Conservation (phyloP, 2,329 filamentous ascomycete genomes). For the Fusarium sp. region DNA sequence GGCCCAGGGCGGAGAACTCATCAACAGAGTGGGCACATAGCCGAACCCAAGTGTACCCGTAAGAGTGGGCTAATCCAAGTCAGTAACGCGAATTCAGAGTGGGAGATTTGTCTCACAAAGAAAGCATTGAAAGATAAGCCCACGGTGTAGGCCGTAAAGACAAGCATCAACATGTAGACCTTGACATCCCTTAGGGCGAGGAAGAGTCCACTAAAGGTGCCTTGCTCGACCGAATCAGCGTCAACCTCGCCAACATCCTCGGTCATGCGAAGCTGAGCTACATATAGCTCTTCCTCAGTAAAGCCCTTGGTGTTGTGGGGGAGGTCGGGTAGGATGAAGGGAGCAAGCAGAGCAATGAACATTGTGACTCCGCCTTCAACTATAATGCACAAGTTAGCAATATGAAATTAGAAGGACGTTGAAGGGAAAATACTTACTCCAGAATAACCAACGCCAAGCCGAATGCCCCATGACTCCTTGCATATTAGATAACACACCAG, state of each 20-base stretch:
- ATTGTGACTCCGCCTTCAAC: not conserved
- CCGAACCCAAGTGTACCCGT: not conserved
- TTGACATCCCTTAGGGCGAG: not conserved
- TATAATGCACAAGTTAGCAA: too few species aligned
- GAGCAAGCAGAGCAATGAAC: not conserved
- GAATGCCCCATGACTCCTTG: constrained; percentile 61
- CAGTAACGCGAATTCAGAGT: too few species aligned
- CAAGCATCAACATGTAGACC: not conserved
- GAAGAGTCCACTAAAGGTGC: not conserved
- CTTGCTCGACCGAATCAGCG: not conserved
- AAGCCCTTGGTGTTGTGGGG: not conserved
- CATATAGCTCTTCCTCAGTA: not conserved
- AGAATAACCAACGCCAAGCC: constrained; percentile 31
- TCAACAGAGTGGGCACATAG: not conserved
- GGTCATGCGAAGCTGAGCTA: not conserved
- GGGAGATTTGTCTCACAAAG: too few species aligned
- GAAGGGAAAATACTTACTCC: too few species aligned
- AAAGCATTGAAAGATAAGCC: not conserved
- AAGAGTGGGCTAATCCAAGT: not conserved
- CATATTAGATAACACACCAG: constrained; percentile 67
- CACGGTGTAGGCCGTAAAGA: not conserved
- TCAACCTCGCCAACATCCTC: not conserved
- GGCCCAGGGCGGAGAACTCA: not conserved
- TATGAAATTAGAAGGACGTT: too few species aligned
- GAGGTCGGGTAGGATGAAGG: not conserved